Base-by-base conservation (phyloP, 768 basidiomycete species). In the Melanogaster broomeanus region DNA sequence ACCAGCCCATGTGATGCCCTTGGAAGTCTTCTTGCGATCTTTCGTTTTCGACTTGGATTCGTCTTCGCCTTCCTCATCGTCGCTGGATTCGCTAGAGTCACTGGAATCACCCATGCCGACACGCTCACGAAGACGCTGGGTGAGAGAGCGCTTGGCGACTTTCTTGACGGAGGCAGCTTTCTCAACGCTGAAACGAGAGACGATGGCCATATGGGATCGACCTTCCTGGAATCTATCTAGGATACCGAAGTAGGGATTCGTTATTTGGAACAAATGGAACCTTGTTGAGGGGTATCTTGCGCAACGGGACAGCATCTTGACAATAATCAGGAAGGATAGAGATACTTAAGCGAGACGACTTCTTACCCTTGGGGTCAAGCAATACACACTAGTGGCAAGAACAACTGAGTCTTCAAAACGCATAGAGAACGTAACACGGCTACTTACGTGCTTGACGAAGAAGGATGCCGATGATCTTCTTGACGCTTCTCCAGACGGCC, bases 211-310 rank as follows among this genome's bases (percentile, higher is more conserved):
- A 65, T 96, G 93, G 37, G 88, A 90, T 27, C 90, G 79, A 4
- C 91, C 93, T 62, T 93, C 91, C 66, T 94, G 92, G 67, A 95
- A 95, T 53, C 78, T 87, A 66, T 94, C 92, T 28, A 95, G 76
- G 54, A 93, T 90, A 22, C 88, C 84, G 13, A n/a, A 94, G 78
- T 1, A 96, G 74, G 21, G 92, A 81, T 67, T 93, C 90, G 60
- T 95, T 92, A 39, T 85, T 87, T 2, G 92, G 89, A 3, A 95
- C 89, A 47, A 88, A 89, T 0, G 87, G 88, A 6, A 94, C 88
- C 61, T 86, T 90, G 70, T 93, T 93, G 41, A 96, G 74, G 1
- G 90, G 90, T 39, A 96, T 83, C 53, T 84, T 85, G 60, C 89
- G 83, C 24, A 96, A 74, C 1, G 93, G 93, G 5, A 84, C 80